Evolutionary conservation across 495 filamentous ascomycete genomes (phyloP).

Genomic region (Tetracladium marchalianum): DNA sequence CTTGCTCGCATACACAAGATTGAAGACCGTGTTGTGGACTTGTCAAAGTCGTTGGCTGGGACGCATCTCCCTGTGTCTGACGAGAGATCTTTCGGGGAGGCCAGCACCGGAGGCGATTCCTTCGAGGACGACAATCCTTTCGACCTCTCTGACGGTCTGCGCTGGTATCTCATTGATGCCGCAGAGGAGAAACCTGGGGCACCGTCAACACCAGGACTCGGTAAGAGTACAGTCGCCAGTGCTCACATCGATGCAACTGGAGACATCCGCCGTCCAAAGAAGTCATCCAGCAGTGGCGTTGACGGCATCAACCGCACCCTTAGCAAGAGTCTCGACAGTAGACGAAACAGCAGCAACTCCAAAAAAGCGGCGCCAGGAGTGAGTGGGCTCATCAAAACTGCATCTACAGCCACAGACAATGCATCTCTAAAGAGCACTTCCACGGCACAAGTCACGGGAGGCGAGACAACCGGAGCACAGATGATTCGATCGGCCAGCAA

Average conservation of each 20-base stretch:
- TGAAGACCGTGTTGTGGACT: slow-evolving; percentile 87
- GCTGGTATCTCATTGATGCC: slow-evolving; percentile 94
- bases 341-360: slow-evolving; percentile 74
- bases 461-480: slow-evolving; percentile 39
- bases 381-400: slow-evolving; percentile 22
- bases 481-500: slow-evolving; percentile 28
- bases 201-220: slow-evolving; percentile 77
- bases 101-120: slow-evolving; percentile 42
- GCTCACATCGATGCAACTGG: slow-evolving; percentile 78
- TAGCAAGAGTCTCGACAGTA: slow-evolving; percentile 78
- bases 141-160: slow-evolving; percentile 85
- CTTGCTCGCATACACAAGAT: slow-evolving; percentile 87
- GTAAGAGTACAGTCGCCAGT: slow-evolving; percentile 83
- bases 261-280: slow-evolving; percentile 45
- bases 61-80: slow-evolving; percentile 37
- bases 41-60: slow-evolving; percentile 62
- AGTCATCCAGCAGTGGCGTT: slow-evolving; percentile 39
- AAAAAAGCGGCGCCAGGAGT: slow-evolving; percentile 42
- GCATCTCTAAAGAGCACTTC: slow-evolving; percentile 11
- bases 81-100: slow-evolving; percentile 37
- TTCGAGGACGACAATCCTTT: slow-evolving; percentile 93
- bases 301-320: slow-evolving; percentile 68
- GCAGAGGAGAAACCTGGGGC: slow-evolving; percentile 92
- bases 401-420: slow-evolving; percentile 12
- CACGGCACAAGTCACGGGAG: slow-evolving; percentile 4